phyloP scores from a whole-genome alignment of 2,329 filamentous ascomycete species.

The Penicillium sp. region DNA sequence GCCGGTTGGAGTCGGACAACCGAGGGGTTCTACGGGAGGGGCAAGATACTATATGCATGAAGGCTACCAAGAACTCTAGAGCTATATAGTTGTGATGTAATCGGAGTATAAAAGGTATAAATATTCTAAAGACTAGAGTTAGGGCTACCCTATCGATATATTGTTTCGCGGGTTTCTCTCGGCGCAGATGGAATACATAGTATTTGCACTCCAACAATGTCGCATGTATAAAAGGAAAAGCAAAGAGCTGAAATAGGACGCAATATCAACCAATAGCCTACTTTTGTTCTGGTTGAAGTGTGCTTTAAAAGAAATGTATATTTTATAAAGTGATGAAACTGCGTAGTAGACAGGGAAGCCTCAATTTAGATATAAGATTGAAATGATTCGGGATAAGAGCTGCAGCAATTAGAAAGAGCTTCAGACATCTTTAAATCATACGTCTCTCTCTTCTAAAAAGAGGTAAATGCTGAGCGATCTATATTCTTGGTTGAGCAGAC shows the following conservation, averaged over 20 bases:
- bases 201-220: background rate
- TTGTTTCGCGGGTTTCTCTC: background rate
- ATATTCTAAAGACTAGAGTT: background rate
- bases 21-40: constrained; percentile 12
- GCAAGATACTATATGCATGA: background rate
- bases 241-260: background rate
- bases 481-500: background rate
- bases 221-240: too few relatives aligned
- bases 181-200: background rate
- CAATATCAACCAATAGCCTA: background rate
- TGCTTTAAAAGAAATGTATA: background rate
- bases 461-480: background rate
- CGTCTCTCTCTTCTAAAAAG: background rate
- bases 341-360: background rate
- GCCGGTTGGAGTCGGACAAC: constrained; percentile 6
- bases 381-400: background rate
- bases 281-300: too few relatives aligned
- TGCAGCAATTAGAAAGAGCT: background rate
- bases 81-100: background rate
- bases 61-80: background rate
- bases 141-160: too few relatives aligned
- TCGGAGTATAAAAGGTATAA: background rate
- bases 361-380: background rate
- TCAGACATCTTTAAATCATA: too few relatives aligned
- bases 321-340: too few relatives aligned